Conservation (phyloP, 2,329 filamentous ascomycete species). For the Cercospora beticola region DNA sequence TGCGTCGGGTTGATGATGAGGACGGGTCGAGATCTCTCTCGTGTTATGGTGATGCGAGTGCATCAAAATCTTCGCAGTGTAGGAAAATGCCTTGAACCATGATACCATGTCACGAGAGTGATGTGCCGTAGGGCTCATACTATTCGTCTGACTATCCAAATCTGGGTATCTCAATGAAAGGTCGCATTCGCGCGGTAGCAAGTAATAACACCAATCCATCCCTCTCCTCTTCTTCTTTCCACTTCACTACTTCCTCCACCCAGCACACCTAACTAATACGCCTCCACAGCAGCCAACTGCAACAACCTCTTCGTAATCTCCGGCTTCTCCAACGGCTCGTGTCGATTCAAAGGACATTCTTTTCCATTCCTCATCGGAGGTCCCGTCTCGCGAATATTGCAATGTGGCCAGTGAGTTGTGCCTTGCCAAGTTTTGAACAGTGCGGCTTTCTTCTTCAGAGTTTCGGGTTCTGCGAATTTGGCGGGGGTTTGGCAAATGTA, state of each 20-base stretch:
- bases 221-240: not conserved
- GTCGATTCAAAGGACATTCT: constrained; percentile 41
- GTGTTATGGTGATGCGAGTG: not conserved
- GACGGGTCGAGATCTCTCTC: not conserved
- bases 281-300: constrained; percentile 40
- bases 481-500: constrained; percentile 41
- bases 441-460: constrained; percentile 38
- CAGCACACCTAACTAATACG: constrained; percentile 19
- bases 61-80: not conserved
- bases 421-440: constrained; percentile 39
- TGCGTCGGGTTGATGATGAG: fast-evolving
- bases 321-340: constrained; percentile 43
- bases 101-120: not conserved
- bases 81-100: too few species aligned
- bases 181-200: constrained; percentile 17
- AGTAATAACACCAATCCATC: too few species aligned
- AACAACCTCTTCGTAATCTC: constrained; percentile 38
- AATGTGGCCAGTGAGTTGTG: constrained; percentile 45
- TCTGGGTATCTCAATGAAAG: constrained; percentile 14
- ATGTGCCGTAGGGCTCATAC: not conserved
- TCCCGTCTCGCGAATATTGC: constrained; percentile 42
- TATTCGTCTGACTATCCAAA: not conserved
- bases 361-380: constrained; percentile 41
- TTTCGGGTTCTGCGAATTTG: constrained; percentile 39
- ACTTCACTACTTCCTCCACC: too few species aligned